Evolutionary conservation across 257 asterid genomes (phyloP), one percentile per base, ranked within the genome.

Genomic region (Solanum habrochaites): DNA sequence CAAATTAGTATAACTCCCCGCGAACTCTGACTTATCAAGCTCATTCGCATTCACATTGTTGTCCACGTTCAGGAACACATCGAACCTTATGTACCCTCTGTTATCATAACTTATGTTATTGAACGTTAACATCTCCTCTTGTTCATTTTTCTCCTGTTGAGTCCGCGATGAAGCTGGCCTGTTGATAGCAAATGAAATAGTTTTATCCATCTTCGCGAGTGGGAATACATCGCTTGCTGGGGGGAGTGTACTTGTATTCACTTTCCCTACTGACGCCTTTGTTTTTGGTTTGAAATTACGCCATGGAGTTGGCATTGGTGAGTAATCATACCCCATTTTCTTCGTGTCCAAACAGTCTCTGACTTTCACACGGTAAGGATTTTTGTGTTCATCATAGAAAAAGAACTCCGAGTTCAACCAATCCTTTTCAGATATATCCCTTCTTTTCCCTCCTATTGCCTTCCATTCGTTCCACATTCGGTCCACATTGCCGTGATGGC

Each of bases 21-120:
- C 94, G 21, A 88, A 93, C 92, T 91, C 93, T 0, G 89, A 90
- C 93, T 82, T 87, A 86, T 90, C 92, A 16, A 93, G 58, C 86
- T 91, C 89, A 16, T 14, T 6, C 1, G 90, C 86, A 2, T 64
- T 70, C 52, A 85, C 49, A 72, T 89, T 93, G 11, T 92, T 94
- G 49, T 92, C 96, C 25, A 90, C 96, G 82, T 93, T 93, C 82
- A 93, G 66, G 39, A 74, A 93, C 21, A 92, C 94, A 16, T 93
- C 96, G 37, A 93, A 92, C 89, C 91, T 90, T 2, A 93, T 60
- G 60, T 89, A 90, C 83, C 88, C 85, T 2, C 90, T 83, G 0
- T 90, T 11, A 32, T 93, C 94, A 0, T 88, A 45, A 1, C 47
- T 86, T 0, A 93, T 88, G 71, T 88, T n/a, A 5, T 14, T 0